Percentiles rank a stretch among this genome's conserved stretches.
Conservation (phyloP, 306 rosid species). For the Castanopsis chinensis region DNA sequence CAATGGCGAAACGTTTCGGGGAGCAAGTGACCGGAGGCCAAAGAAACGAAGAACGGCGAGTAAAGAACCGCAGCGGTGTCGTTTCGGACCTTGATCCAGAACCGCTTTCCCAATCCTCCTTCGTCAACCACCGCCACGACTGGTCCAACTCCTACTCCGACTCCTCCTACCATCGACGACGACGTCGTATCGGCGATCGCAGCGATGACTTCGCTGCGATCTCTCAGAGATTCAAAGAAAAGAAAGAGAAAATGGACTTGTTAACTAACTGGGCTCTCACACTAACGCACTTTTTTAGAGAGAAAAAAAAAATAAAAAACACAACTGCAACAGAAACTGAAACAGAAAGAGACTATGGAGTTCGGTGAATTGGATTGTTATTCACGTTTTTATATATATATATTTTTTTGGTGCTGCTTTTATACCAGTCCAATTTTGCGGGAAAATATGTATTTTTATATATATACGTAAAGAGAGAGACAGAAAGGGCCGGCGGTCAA, state of each 20-base stretch:
- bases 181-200: not conserved
- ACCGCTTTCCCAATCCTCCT: conserved; percentile 63
- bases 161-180: not conserved
- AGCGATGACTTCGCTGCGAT: not conserved
- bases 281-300: no score
- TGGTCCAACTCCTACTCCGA: no score
- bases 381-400: not conserved
- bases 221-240: not conserved
- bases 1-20: conserved; percentile 67
- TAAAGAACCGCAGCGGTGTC: conserved; percentile 60
- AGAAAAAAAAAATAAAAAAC: no score
- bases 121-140: conserved; percentile 40
- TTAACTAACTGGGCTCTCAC: not conserved
- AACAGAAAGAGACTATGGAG: not conserved
- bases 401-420: not conserved
- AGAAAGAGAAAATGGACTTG: not conserved
- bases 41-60: conserved; percentile 67
- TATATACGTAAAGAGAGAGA: not conserved
- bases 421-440: conserved; percentile 2
- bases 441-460: not conserved
- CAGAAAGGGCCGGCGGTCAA: not conserved
- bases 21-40: conserved; percentile 70
- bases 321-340: not conserved
- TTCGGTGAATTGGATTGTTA: not conserved
- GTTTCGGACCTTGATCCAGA: conserved; percentile 70